A percentile compares a stretch with the other conserved stretches of the same genome.
phyloP scores from a whole-genome alignment of 495 filamentous ascomycete species.

The Pseudomonodictys pantanalensis region DNA sequence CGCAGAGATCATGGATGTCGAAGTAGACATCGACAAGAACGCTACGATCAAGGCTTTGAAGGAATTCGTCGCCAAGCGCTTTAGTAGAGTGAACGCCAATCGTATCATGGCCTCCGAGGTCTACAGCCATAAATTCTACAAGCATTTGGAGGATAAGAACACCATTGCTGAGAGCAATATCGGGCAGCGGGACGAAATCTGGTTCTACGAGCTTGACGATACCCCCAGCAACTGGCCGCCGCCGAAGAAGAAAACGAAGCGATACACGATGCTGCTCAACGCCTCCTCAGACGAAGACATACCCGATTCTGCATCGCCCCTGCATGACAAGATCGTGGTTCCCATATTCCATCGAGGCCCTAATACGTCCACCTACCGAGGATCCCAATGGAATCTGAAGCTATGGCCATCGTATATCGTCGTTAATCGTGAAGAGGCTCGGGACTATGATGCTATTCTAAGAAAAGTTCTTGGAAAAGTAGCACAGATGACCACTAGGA shows the following conservation, averaged over 20 bases:
- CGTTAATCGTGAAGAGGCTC: slow-evolving; percentile 59
- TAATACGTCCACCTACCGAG: slow-evolving; percentile 49
- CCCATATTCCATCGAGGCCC: slow-evolving; percentile 70
- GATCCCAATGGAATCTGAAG: slow-evolving; percentile 36
- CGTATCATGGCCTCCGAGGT: slow-evolving; percentile 72
- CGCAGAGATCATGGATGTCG: slow-evolving; percentile 61
- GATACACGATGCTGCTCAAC: not conserved
- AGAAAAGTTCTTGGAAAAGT: slow-evolving; percentile 58
- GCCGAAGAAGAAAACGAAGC: slow-evolving; percentile 48
- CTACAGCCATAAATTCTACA: slow-evolving; percentile 78
- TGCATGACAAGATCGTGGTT: slow-evolving; percentile 69
- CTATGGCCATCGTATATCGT: slow-evolving; percentile 63
- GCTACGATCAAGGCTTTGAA: slow-evolving; percentile 70
- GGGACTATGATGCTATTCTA: slow-evolving; percentile 58
- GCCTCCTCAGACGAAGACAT: slow-evolving; percentile 58
- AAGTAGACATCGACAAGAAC: slow-evolving; percentile 85
- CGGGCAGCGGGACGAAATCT: slow-evolving; percentile 57
- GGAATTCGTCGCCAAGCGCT: slow-evolving; percentile 67
- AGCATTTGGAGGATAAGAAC: slow-evolving; percentile 65
- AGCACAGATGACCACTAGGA: slow-evolving; percentile 58
- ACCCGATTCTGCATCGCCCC: slow-evolving; percentile 58
- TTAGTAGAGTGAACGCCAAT: slow-evolving; percentile 51
- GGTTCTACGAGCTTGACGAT: slow-evolving; percentile 76
- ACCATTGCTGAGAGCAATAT: slow-evolving; percentile 69
- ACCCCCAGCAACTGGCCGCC: slow-evolving; percentile 72